Conservation (phyloP, 2,329 filamentous ascomycete species). For the Nemania abortiva region DNA sequence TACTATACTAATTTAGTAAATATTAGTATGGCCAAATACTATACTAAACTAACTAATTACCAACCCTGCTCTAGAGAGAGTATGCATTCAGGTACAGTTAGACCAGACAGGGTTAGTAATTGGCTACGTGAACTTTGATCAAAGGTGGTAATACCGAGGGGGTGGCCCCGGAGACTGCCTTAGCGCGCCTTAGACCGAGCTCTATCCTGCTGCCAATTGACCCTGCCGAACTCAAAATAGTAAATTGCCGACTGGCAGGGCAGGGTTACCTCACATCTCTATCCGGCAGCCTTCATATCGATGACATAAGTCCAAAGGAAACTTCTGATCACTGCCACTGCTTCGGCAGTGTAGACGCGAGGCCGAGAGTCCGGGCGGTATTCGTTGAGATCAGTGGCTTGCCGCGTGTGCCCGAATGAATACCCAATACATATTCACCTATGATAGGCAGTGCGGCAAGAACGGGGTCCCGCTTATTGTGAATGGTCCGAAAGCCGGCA, state of each 20-base stretch:
- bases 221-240: slow-evolving; percentile 22
- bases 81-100: not conserved
- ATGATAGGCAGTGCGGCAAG: not conserved
- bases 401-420: not conserved
- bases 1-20: too few relatives aligned
- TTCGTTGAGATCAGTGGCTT: not conserved
- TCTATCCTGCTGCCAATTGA: slow-evolving; percentile 18
- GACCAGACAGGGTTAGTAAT: slow-evolving; percentile 15
- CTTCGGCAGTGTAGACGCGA: not conserved
- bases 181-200: slow-evolving; percentile 26
- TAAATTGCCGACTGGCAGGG: slow-evolving; percentile 14
- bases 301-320: slow-evolving; percentile 20
- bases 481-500: slow-evolving; percentile 30
- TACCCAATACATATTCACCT: not conserved
- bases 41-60: too few relatives aligned
- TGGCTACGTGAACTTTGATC: slow-evolving; percentile 8
- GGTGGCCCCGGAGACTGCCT: slow-evolving; percentile 19
- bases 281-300: not conserved
- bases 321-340: not conserved
- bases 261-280: slow-evolving; percentile 1
- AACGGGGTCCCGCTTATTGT: slow-evolving; percentile 10
- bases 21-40: too few relatives aligned
- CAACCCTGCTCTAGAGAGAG: too few relatives aligned
- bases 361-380: not conserved
- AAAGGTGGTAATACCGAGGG: slow-evolving; percentile 33